Base-by-base conservation (phyloP, 305 asterid genomes). In the Plantago lanceolata region DNA sequence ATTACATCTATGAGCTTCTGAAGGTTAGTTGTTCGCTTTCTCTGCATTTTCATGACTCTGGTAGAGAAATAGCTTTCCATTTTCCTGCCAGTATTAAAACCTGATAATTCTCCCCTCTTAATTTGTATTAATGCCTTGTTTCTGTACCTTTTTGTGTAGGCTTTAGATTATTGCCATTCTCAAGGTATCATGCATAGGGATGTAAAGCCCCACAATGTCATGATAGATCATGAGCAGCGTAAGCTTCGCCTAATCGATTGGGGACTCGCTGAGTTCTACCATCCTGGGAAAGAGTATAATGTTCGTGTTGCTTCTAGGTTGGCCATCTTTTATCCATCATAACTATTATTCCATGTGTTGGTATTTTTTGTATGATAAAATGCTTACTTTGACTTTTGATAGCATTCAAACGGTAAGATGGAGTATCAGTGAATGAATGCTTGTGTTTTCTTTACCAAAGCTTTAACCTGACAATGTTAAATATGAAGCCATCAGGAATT, bases 171-270 rank as follows among this genome's bases (percentile, higher is more conserved):
- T 70, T 87, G 96, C 66, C 97, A 90, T 73, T 90, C 96, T 6
- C 96, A 87, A 78, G 97, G 97, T 63, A 87, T 90, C 79, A 90
- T 90, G 96, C 97, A 90, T 68, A 82, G 97, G 81, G 97, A 90
- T 75, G 95, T 90, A 53, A 90, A 90, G 78, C 97, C 97, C 49
- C 96, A 90, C 64, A 90, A 90, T 71, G 96, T 90, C 20, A 90
- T 90, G 97, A 90, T 90, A 63, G 97, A 90, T 73, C 95, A 90
- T 62, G 97, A 85, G 69, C 75, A 87, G 75, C 78, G 97, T 44
- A 90, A 90, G 71, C 93, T 90, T 68, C 88, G 97, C 33, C 68
- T 87, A 84, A 90, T 90, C 47, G 96, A 90, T 61, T 90, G 97
- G 97, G 97, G 97, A 19, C 92, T 87, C 73, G 95, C 97, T 9